phyloP scores from a whole-genome alignment of 2,329 filamentous ascomycete genomes.

The Fonsecaea pugnacius region DNA sequence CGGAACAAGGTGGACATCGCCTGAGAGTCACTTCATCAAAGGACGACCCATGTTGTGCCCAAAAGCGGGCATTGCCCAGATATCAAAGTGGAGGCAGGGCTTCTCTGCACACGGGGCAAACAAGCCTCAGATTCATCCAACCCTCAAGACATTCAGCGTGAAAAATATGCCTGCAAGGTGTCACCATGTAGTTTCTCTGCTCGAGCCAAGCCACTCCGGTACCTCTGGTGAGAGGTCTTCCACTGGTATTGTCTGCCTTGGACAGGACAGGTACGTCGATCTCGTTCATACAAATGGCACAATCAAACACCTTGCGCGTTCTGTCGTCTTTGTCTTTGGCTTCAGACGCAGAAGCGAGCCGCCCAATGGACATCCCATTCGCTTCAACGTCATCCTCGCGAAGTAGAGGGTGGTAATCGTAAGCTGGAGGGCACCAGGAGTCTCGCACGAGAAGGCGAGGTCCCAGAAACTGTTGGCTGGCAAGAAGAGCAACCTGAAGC shows the following conservation, averaged over 20 bases:
- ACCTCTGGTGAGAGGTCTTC: conserved; percentile 56
- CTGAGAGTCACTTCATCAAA: background rate
- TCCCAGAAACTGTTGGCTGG: conserved; percentile 80
- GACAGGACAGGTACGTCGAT: conserved; percentile 85
- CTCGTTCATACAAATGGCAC: conserved; percentile 90
- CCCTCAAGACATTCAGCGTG: conserved; percentile 89
- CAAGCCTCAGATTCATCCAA: conserved; percentile 91
- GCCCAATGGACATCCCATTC: conserved; percentile 75
- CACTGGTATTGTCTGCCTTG: conserved; percentile 49
- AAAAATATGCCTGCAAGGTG: conserved; percentile 94
- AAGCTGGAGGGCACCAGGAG: conserved; percentile 67
- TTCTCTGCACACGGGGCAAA: conserved; percentile 95
- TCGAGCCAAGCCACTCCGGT: conserved; percentile 66
- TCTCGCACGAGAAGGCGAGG: conserved; percentile 82
- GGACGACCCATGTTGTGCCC: background rate
- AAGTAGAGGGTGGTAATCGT: conserved; percentile 93
- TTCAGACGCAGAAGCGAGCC: conserved; percentile 56
- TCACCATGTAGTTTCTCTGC: conserved; percentile 90
- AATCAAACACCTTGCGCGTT: conserved; percentile 74
- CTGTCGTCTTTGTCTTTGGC: conserved; percentile 46
- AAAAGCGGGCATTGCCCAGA: background rate
- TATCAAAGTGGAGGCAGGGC: conserved; percentile 76
- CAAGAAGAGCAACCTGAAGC: conserved; percentile 80
- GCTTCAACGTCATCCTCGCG: conserved; percentile 75
- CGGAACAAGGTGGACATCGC: background rate